Conservation (phyloP, 2,329 filamentous ascomycete genomes). For the Lasiodiplodia citricola region DNA sequence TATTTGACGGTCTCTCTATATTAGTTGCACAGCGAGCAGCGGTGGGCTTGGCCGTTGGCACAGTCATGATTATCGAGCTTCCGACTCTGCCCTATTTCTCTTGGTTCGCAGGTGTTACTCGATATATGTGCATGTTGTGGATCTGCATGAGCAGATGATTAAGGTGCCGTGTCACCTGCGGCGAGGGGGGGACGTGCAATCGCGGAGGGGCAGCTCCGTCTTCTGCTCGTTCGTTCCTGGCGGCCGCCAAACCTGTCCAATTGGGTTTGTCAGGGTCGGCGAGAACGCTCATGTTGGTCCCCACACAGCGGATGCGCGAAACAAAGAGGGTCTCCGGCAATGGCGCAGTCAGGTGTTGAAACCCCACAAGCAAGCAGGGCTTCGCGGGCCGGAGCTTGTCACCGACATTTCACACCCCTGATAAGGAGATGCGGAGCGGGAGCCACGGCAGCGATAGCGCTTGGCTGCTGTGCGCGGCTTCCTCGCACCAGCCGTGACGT, state of each 20-base stretch:
- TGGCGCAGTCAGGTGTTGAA: neutral
- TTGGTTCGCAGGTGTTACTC: neutral
- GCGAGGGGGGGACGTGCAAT: neutral
- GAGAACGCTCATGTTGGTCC: neutral
- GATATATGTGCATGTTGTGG: neutral
- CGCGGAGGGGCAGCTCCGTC: neutral
- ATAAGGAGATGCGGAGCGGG: conserved; percentile 6
- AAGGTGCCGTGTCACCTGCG: neutral
- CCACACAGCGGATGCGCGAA: neutral
- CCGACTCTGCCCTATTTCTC: neutral
- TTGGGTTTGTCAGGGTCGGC: neutral
- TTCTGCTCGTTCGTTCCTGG: neutral
- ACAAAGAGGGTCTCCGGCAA: neutral
- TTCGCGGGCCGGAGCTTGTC: neutral
- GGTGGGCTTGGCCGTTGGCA: conserved; percentile 17
- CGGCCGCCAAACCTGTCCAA: neutral
- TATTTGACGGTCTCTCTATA: conserved; percentile 8
- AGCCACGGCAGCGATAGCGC: conserved; percentile 10
- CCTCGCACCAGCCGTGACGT: neutral
- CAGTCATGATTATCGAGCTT: conserved; percentile 10
- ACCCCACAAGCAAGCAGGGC: neutral
- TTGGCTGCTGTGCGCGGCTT: neutral
- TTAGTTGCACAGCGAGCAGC: neutral
- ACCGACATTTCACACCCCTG: neutral
- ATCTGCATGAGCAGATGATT: neutral